A percentile compares a stretch with the other conserved stretches of the same genome.
phyloP scores from a whole-genome alignment of 441 rosid genomes.

The Eugenia klotzschiana region DNA sequence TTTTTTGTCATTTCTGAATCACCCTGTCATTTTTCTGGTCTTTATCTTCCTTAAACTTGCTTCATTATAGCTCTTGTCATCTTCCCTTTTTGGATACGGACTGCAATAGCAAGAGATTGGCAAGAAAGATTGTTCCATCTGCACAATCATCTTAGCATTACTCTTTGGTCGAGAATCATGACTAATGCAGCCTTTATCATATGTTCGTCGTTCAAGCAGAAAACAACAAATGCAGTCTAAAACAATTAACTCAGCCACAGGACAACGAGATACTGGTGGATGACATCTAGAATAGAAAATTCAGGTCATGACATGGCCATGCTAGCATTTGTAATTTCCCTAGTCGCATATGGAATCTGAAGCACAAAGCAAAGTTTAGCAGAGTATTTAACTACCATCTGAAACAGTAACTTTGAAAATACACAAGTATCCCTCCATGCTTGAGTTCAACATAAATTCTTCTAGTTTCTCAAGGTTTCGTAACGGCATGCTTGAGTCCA shows the following conservation, averaged over 20 bases:
- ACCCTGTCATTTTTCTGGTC: background rate
- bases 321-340: background rate
- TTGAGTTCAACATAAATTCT: background rate
- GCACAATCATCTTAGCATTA: background rate
- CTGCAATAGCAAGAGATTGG: background rate
- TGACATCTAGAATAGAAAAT: background rate
- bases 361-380: background rate
- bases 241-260: background rate
- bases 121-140: background rate
- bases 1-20: background rate
- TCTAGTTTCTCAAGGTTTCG: background rate
- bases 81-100: background rate
- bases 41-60: background rate
- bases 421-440: background rate
- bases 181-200: background rate
- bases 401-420: background rate
- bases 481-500: background rate
- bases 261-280: background rate
- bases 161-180: background rate
- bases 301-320: background rate
- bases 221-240: background rate
- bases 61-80: background rate
- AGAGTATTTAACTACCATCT: background rate
- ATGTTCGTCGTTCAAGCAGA: background rate
- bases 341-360: background rate